phyloP scores from a whole-genome alignment of 139 green algal genomes.

The Chlamydomonas urium region DNA sequence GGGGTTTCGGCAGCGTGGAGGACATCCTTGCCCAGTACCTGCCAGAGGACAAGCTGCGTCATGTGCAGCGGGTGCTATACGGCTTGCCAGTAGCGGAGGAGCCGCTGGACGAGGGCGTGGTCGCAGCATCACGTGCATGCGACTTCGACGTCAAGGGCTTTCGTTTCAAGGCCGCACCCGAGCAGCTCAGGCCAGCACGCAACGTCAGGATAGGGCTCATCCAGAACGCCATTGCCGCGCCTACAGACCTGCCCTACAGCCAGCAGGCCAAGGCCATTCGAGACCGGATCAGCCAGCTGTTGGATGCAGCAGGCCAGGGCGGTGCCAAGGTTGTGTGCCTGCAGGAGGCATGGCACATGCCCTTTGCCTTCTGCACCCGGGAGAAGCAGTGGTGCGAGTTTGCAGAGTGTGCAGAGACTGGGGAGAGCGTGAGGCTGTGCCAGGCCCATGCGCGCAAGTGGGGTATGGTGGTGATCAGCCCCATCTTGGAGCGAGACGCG shows the following conservation, averaged over 20 bases:
- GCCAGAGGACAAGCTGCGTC: slow-evolving; percentile 55
- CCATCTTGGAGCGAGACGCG: slow-evolving; percentile 87
- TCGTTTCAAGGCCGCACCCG: slow-evolving; percentile 64
- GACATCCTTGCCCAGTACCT: too few relatives aligned
- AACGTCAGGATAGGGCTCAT: slow-evolving; percentile 81
- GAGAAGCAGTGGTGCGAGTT: slow-evolving; percentile 93
- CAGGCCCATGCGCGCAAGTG: slow-evolving; percentile 35
- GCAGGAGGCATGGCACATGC: slow-evolving; percentile 92
- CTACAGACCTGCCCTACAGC: slow-evolving; percentile 77
- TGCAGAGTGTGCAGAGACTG: slow-evolving; percentile 75
- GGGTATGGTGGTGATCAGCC: slow-evolving; percentile 76
- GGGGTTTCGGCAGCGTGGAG: too few relatives aligned
- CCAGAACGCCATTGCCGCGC: slow-evolving; percentile 74
- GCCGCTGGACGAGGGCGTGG: not conserved
- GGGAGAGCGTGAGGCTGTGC: slow-evolving; percentile 48
- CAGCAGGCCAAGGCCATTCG: slow-evolving; percentile 69
- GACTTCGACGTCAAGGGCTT: slow-evolving; percentile 73
- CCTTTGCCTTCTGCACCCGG: slow-evolving; percentile 95
- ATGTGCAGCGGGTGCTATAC: slow-evolving; percentile 75
- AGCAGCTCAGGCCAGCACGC: slow-evolving; percentile 76
- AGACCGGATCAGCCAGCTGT: slow-evolving; percentile 53
- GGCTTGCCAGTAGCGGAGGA: slow-evolving; percentile 65
- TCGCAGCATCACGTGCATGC: not conserved
- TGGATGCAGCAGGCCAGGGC: slow-evolving; percentile 66
- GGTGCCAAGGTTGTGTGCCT: slow-evolving; percentile 91